Evolutionary conservation across 2,329 filamentous ascomycete species (phyloP).

Genomic region (Plectosphaerella plurivora): DNA sequence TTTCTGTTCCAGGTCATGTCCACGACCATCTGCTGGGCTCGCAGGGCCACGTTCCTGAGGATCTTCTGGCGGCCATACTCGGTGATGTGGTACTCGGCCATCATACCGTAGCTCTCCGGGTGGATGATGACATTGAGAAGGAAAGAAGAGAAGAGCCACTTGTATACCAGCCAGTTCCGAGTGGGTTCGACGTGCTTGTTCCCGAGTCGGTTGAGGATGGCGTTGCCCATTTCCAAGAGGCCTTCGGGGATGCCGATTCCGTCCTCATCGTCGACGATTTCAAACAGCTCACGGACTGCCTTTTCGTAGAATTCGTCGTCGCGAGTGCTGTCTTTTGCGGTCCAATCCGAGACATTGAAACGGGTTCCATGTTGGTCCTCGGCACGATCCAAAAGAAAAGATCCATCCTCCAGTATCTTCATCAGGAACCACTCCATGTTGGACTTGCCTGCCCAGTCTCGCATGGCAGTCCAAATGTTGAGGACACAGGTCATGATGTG

Average conservation of each 20-base stretch:
- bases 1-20: conserved; percentile 70
- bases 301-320: conserved; percentile 85
- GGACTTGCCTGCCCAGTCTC: conserved; percentile 83
- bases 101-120: conserved; percentile 75
- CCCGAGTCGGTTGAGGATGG: conserved; percentile 74
- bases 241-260: conserved; percentile 82
- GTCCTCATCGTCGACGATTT: conserved; percentile 79
- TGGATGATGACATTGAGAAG: conserved; percentile 79
- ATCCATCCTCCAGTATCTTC: conserved; percentile 88
- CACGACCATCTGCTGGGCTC: conserved; percentile 73
- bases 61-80: conserved; percentile 85
- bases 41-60: conserved; percentile 72
- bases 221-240: conserved; percentile 77
- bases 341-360: conserved; percentile 68
- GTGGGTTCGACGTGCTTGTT: conserved; percentile 68
- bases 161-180: conserved; percentile 78
- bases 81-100: conserved; percentile 88
- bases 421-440: conserved; percentile 94
- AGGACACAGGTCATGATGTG: conserved; percentile 79
- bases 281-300: conserved; percentile 77
- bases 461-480: conserved; percentile 81
- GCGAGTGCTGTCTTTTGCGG: conserved; percentile 73
- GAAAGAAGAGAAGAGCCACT: conserved; percentile 90
- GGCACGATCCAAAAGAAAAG: conserved; percentile 82
- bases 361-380: conserved; percentile 72